Base-by-base conservation (phyloP, 768 basidiomycete genomes). In the Boletellus ananiceps region DNA sequence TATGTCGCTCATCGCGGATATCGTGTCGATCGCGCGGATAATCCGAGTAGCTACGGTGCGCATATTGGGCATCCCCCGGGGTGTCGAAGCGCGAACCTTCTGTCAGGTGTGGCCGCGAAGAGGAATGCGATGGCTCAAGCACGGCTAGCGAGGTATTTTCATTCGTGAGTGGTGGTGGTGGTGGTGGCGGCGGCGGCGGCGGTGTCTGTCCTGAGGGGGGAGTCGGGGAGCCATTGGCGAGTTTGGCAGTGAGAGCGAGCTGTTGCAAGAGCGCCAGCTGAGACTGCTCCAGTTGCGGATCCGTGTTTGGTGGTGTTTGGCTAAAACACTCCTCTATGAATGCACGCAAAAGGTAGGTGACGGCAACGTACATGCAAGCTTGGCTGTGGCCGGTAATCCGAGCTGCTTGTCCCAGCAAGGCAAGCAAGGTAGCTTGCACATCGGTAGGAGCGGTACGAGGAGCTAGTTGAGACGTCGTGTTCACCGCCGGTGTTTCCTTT, bases 191-290 rank as follows among this genome's bases (percentile, higher is more conserved):
- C n/a, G 32, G 42, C 2, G 63, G 64, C 55, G 62, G 51, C 53
- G 64, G 56, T 44, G 64, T 65, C 49, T 56, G 50, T 54, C 52
- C 54, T 55, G 64, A 23, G 49, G 63, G 55, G 16, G 58, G 55
- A 2, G 59, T 55, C 21, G 47, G 44, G 6, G 57, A 69, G 47
- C 52, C 68, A 49, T 65, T 73, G 57, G 59, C 66, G 35, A 65
- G 64, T 52, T 69, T 74, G 36, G 83, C 79, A 58, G 79, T 78
- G 59, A 82, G 80, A 46, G 86, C 76, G 64, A 91, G 76, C 63
- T 88, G 88, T 62, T 89, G 87, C 59, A 93, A 71, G 56, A 88
- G 71, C 41, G 84, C 82, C 47, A 91, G 70, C 63, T 86, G 85
- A 52, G 74, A 69, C 44, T 77, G 67, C 54, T 80, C 78, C 58